These are phyloP conservation scores for Pseudopyrenochaeta lycopersici DNA, from an alignment of 2,329 filamentous ascomycete species.

Conservation along the genomic window DNA sequence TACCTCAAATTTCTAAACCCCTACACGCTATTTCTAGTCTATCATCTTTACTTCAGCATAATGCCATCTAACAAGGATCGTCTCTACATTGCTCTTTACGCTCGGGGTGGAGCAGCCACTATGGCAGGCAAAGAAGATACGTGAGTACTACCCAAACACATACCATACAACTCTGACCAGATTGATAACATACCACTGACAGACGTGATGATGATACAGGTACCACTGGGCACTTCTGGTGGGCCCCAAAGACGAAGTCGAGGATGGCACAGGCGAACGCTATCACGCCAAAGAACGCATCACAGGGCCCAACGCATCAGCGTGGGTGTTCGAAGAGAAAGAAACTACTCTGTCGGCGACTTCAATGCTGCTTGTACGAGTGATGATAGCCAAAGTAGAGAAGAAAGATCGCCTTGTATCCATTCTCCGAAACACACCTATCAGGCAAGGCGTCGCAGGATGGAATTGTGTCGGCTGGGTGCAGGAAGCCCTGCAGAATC, in stretches of 20 bases:
- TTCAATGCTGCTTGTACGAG: too few relatives aligned
- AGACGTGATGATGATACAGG: conserved; percentile 4
- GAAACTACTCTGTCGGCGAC: conserved; percentile 10
- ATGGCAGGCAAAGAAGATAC: conserved; percentile 37
- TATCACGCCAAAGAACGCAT: conserved; percentile 10
- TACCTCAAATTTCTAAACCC: too few relatives aligned
- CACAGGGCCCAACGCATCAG: conserved; percentile 4
- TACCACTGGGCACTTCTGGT: conserved; percentile 7
- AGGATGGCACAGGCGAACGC: conserved; percentile 5
- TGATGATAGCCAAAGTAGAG: too few relatives aligned
- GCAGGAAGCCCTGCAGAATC: conserved; percentile 49
- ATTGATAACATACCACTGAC: neutral
- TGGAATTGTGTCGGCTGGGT: conserved; percentile 59
- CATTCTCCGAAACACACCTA: too few relatives aligned
- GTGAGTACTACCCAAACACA: too few relatives aligned
- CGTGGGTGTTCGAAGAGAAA: conserved; percentile 11
- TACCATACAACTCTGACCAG: too few relatives aligned
- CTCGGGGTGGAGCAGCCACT: conserved; percentile 24
- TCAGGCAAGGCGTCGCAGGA: too few relatives aligned
- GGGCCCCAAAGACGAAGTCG: conserved; percentile 6
- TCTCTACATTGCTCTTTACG: conserved; percentile 39
- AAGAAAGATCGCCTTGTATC: too few relatives aligned
- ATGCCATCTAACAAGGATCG: conserved; percentile 38
- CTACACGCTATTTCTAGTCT: too few relatives aligned
- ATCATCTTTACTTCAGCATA: too few relatives aligned